Evolutionary conservation across 495 filamentous ascomycete genomes (phyloP).

Genomic region (Aspergillus steynii): DNA sequence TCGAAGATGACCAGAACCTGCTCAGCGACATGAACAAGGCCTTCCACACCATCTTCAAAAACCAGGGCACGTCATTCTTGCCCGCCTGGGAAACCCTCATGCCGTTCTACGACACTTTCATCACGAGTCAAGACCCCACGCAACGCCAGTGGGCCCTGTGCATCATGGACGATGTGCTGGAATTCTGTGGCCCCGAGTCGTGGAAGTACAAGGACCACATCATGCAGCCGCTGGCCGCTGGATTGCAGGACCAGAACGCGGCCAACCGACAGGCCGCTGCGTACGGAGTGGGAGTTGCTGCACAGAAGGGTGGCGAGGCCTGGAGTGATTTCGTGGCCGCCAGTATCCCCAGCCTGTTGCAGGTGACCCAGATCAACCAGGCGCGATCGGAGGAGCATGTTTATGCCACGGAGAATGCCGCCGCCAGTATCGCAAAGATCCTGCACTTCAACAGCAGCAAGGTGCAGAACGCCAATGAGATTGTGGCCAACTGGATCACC

Average conservation of each 20-base stretch:
- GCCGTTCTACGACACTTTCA: constrained; percentile 80
- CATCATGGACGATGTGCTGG: constrained; percentile 97
- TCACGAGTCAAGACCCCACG: constrained; percentile 80
- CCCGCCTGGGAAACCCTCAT: constrained; percentile 83
- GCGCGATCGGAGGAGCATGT: constrained; percentile 90
- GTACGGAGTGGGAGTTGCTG: constrained; percentile 94
- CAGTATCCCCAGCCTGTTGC: constrained; percentile 78
- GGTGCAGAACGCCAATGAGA: constrained; percentile 68
- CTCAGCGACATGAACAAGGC: constrained; percentile 99
- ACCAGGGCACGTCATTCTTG: constrained; percentile 82
- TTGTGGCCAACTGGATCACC: constrained; percentile 79
- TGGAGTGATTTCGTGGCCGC: constrained; percentile 84
- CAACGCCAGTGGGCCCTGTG: constrained; percentile 98
- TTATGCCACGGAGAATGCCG: constrained; percentile 97
- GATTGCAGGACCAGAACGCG: constrained; percentile 78
- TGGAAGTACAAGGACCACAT: constrained; percentile 83
- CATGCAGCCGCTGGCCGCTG: constrained; percentile 77
- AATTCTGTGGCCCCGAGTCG: constrained; percentile 87
- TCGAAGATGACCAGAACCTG: constrained; percentile 96
- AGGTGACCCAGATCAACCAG: constrained; percentile 73
- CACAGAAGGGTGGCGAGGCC: constrained; percentile 80
- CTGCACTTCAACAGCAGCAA: constrained; percentile 81
- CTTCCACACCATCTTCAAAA: constrained; percentile 98
- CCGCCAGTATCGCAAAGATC: constrained; percentile 94
- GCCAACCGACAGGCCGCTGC: constrained; percentile 96